Base-by-base conservation (phyloP, 441 rosid species). In the Populus tomentosa region DNA sequence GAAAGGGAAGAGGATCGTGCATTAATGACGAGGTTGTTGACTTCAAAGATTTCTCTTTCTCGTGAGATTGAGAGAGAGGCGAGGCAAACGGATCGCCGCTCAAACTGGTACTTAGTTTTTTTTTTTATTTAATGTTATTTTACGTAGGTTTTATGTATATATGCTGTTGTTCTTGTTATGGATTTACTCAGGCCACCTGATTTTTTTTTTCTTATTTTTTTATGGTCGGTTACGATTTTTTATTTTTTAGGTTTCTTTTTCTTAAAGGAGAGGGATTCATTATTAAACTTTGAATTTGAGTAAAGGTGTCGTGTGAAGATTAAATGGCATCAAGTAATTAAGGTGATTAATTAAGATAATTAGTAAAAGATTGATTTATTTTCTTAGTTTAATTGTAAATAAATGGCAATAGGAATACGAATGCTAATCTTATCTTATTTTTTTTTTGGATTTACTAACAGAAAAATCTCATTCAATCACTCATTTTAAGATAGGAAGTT, bases 51-150 rank as follows among this genome's bases (percentile, higher is more conserved):
- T 65, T 71, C 36, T 40, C 75, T 80, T 76, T 74, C 86, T 70
- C 86, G 87, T 82, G 88, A 75, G 59, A 67, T 33, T 36, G 76
- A 40, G 74, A 78, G 53, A 63, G 72, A 76, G 80, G 86, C 88
- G 90, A 83, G 23, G 80, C 72, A 66, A 82, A 83, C 90, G 93
- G 92, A 87, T 83, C 89, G 90, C 93, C 91, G 84, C 89, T 82
- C 84, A 78, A 81, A 69, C 79, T 67, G 84, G 81, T 59, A 56
- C 69, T 28, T 59, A 61, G 61, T 59, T 69, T 36, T 59, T 3
- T 1, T 67, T 16, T 21, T 67, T 42, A 4, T 18, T 5, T 40
- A 10, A 71, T 6, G 36, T 50, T 50, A 38, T 38, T 11, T 4
- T 13, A 3, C 18, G 56, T 46, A 46, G 56, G 56, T 46, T 46